Evolutionary conservation across 164 flowering plant genomes (phyloP).

Genomic region (Vitis rotundifolia): DNA sequence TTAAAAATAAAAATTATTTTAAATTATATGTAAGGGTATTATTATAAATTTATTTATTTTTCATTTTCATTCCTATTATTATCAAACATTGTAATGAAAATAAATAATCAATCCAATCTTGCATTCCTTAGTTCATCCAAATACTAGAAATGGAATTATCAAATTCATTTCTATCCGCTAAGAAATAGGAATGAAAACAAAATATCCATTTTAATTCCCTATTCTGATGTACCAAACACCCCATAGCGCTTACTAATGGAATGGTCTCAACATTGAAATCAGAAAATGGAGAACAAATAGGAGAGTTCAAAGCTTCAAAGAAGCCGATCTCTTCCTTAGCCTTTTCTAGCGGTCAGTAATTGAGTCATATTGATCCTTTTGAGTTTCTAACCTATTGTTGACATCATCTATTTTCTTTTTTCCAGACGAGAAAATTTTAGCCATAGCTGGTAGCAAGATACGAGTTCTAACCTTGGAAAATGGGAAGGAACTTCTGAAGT

Average conservation of each 20-base stretch:
- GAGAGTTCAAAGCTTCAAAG: slow-evolving; percentile 36
- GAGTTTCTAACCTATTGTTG: background rate
- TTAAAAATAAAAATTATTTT: too few relatives aligned
- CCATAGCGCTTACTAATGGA: slow-evolving; percentile 34
- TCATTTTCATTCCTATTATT: too few relatives aligned
- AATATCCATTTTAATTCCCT: too few relatives aligned
- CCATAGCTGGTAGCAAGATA: slow-evolving; percentile 29
- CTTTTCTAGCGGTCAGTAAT: slow-evolving; percentile 29
- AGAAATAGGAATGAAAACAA: too few relatives aligned
- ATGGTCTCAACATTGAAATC: slow-evolving; percentile 35
- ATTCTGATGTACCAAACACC: too few relatives aligned
- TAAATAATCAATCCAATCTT: too few relatives aligned
- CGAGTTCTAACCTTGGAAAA: slow-evolving; percentile 28
- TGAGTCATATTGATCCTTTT: background rate
- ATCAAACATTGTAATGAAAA: too few relatives aligned
- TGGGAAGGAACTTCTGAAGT: slow-evolving; percentile 29
- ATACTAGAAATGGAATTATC: too few relatives aligned
- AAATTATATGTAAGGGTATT: too few relatives aligned
- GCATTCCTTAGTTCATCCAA: too few relatives aligned
- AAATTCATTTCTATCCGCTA: too few relatives aligned
- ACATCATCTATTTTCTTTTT: background rate
- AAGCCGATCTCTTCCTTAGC: slow-evolving; percentile 27
- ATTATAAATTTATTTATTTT: too few relatives aligned
- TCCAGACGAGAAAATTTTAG: slow-evolving; percentile 37
- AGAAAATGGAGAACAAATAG: slow-evolving; percentile 32